Conservation (phyloP, 2,329 filamentous ascomycete genomes). For the Fusarium proliferatum region DNA sequence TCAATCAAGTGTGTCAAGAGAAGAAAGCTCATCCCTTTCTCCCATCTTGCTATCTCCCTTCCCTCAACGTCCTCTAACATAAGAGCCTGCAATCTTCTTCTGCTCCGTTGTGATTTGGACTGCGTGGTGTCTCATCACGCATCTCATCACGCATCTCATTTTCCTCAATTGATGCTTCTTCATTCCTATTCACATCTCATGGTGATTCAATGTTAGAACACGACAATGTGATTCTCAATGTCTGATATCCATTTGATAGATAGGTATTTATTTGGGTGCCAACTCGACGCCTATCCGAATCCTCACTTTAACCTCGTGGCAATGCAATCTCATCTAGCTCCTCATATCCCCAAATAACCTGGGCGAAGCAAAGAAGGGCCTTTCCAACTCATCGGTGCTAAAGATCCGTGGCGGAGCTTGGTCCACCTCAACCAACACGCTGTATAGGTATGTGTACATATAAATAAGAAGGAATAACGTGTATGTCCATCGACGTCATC, state of each 20-base stretch:
- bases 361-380: slow-evolving; percentile 49
- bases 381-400: slow-evolving; percentile 75
- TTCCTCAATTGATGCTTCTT: neutral
- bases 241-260: slow-evolving; percentile 48
- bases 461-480: slow-evolving; percentile 58
- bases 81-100: slow-evolving; percentile 11
- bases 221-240: slow-evolving; percentile 30
- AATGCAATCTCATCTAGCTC: slow-evolving; percentile 55
- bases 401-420: slow-evolving; percentile 71
- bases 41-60: neutral
- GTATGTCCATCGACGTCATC: slow-evolving; percentile 50
- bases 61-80: neutral
- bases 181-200: neutral
- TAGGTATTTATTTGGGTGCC: slow-evolving; percentile 57
- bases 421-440: slow-evolving; percentile 63
- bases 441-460: slow-evolving; percentile 54
- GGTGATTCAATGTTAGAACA: slow-evolving; percentile 18
- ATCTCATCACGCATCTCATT: slow-evolving; percentile 4
- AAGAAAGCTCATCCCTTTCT: neutral
- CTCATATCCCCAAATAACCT: slow-evolving; percentile 25
- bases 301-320: slow-evolving; percentile 80
- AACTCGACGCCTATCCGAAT: slow-evolving; percentile 71
- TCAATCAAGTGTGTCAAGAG: slow-evolving; percentile 11
- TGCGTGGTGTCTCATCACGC: slow-evolving; percentile 15
- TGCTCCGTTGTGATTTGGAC: slow-evolving; percentile 18